Evolutionary conservation across 176 grass and related monocot species (phyloP).

Genomic region (Olyra latifolia): DNA sequence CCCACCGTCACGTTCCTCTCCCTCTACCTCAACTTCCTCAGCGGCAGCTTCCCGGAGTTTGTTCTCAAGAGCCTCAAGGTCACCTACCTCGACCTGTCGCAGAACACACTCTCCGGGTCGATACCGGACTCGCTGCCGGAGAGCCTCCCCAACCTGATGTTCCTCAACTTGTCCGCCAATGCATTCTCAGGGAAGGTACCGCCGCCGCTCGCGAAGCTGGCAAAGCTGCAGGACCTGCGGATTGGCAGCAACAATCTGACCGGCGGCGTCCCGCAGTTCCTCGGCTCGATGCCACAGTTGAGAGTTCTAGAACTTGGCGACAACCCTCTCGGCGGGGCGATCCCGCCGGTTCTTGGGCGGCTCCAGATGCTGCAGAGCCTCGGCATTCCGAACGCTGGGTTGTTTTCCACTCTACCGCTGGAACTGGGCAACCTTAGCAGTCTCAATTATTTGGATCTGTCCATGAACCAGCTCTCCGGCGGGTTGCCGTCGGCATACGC

Average conservation of each 20-base stretch:
- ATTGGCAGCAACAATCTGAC: conserved; percentile 35
- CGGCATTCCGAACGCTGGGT: conserved; percentile 16
- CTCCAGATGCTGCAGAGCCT: conserved; percentile 55
- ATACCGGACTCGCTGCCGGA: conserved; percentile 44
- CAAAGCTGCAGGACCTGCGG: conserved; percentile 56
- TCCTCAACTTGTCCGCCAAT: conserved; percentile 57
- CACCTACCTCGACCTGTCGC: conserved; percentile 66
- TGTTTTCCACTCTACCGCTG: conserved; percentile 51
- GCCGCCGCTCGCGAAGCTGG: conserved; percentile 36
- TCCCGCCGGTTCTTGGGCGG: conserved; percentile 58
- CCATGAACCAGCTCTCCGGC: conserved; percentile 44
- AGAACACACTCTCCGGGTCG: conserved; percentile 38
- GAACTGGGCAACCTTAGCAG: conserved; percentile 50
- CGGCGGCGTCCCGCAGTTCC: conserved; percentile 49
- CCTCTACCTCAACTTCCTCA: conserved; percentile 53
- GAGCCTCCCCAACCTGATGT: conserved; percentile 40
- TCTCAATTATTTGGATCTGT: conserved; percentile 37
- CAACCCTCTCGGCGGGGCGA: conserved; percentile 42
- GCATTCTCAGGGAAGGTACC: conserved; percentile 50
- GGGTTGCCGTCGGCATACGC: conserved; percentile 28
- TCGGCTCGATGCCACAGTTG: conserved; percentile 51
- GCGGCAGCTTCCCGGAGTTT: conserved; percentile 37
- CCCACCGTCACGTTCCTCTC: conserved; percentile 57
- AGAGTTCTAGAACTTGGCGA: conserved; percentile 52
- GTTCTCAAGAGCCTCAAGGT: conserved; percentile 40